Evolutionary conservation across 2,329 filamentous ascomycete species (phyloP).

Genomic region (Cladorrhinum sp.): DNA sequence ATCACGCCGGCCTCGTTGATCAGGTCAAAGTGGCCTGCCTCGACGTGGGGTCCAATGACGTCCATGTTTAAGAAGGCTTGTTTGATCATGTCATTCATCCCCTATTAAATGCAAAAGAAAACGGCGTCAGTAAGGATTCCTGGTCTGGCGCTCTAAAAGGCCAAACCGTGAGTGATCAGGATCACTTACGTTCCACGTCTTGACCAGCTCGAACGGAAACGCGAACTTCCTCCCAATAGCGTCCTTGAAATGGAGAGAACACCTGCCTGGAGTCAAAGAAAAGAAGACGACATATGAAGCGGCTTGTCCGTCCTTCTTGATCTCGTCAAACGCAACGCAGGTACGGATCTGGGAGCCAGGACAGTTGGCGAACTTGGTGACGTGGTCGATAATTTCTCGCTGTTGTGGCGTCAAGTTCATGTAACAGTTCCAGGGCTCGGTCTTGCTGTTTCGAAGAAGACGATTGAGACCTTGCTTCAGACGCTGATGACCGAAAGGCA

Average conservation of each 20-base stretch:
- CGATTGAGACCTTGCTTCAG: background rate
- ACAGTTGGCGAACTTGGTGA: background rate
- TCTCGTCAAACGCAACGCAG: background rate
- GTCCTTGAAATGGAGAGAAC: background rate
- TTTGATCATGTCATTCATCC: conserved; percentile 77
- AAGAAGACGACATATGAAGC: background rate
- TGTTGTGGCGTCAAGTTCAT: background rate
- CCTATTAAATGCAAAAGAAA: no score
- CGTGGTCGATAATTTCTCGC: background rate
- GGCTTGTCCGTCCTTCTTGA: background rate
- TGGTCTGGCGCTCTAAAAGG: no score
- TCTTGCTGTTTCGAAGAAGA: background rate
- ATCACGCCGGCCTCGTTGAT: conserved; percentile 75
- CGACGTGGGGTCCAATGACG: conserved; percentile 68
- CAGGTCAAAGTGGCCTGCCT: conserved; percentile 73
- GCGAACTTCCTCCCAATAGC: background rate
- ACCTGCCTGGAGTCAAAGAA: background rate
- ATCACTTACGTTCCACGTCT: background rate
- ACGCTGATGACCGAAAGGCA: background rate
- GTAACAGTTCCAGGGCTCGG: background rate
- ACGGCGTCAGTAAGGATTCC: background rate
- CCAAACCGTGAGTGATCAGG: no score
- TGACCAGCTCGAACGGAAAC: background rate
- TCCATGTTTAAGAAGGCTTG: conserved; percentile 78
- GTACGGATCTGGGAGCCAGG: background rate